Evolutionary conservation across 2,329 filamentous ascomycete species (phyloP).

Genomic region (Cladosporium oxysporum): DNA sequence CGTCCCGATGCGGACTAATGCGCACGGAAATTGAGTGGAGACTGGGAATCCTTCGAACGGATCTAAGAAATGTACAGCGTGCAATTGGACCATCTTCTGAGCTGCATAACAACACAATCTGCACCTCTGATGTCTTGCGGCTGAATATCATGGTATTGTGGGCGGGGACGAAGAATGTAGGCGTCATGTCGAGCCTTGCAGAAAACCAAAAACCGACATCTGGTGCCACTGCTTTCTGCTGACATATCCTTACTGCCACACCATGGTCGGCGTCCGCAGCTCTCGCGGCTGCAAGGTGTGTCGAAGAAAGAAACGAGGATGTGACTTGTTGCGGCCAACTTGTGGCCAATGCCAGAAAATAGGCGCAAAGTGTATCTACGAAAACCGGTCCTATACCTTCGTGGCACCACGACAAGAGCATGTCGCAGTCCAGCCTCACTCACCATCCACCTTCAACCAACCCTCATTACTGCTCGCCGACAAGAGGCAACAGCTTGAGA

Average conservation of each 20-base stretch:
- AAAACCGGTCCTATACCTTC: neutral
- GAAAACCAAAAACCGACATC: neutral
- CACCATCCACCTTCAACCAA: neutral
- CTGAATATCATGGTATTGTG: neutral
- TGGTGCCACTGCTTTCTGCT: neutral
- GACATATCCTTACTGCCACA: neutral
- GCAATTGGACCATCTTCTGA: neutral
- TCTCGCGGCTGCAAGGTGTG: constrained; percentile 3
- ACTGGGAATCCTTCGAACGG: neutral
- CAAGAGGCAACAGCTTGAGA: neutral
- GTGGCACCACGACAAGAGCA: neutral
- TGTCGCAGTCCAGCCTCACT: neutral
- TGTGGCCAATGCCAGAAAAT: constrained; percentile 7
- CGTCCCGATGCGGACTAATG: neutral
- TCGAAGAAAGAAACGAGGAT: constrained; percentile 9
- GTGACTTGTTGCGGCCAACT: neutral
- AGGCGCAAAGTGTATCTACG: constrained; percentile 3
- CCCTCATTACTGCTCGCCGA: neutral
- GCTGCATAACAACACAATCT: neutral
- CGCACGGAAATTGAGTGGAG: neutral
- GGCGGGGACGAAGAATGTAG: neutral
- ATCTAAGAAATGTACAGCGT: neutral
- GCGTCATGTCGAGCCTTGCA: neutral
- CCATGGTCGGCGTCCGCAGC: constrained; percentile 5
- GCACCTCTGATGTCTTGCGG: neutral